Evolutionary conservation across 2,329 filamentous ascomycete species (phyloP).

Genomic region (Hirsutella rhossiliensis): DNA sequence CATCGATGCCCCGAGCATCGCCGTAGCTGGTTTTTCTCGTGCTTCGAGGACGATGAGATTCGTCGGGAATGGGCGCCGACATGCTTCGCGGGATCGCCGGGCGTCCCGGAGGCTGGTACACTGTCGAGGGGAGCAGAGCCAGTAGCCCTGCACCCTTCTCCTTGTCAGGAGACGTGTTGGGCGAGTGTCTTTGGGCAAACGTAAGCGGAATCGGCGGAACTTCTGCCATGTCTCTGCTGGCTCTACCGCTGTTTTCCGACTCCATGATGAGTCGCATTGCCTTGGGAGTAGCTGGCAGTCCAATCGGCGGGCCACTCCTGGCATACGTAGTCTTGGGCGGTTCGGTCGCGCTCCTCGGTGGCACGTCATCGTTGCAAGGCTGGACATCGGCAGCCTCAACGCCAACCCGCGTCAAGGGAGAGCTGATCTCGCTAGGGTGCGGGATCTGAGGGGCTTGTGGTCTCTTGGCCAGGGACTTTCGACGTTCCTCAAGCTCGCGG

Average conservation of each 20-base stretch:
- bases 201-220: conserved; percentile 39
- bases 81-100: conserved; percentile 45
- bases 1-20: conserved; percentile 35
- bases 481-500: conserved; percentile 76
- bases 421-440: conserved; percentile 48
- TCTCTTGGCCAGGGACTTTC: conserved; percentile 69
- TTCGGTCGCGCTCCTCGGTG: conserved; percentile 53
- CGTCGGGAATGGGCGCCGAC: conserved; percentile 41
- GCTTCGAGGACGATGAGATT: conserved; percentile 15
- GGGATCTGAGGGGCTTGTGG: conserved; percentile 72
- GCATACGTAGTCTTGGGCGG: conserved; percentile 41
- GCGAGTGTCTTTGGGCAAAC: conserved; percentile 31
- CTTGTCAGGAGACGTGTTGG: conserved; percentile 22
- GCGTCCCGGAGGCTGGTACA: conserved; percentile 42
- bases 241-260: conserved; percentile 33
- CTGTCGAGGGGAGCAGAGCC: conserved; percentile 44
- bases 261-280: conserved; percentile 77
- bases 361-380: conserved; percentile 30
- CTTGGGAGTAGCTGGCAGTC: conserved; percentile 81
- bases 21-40: conserved; percentile 22
- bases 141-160: conserved; percentile 19
- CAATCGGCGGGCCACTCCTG: conserved; percentile 43
- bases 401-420: conserved; percentile 12
- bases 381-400: conserved; percentile 28
- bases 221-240: conserved; percentile 33